A percentile compares a stretch with the other conserved stretches of the same genome.
Conservation (phyloP, 2,329 filamentous ascomycete species). For the Rhinocladiella similis region DNA sequence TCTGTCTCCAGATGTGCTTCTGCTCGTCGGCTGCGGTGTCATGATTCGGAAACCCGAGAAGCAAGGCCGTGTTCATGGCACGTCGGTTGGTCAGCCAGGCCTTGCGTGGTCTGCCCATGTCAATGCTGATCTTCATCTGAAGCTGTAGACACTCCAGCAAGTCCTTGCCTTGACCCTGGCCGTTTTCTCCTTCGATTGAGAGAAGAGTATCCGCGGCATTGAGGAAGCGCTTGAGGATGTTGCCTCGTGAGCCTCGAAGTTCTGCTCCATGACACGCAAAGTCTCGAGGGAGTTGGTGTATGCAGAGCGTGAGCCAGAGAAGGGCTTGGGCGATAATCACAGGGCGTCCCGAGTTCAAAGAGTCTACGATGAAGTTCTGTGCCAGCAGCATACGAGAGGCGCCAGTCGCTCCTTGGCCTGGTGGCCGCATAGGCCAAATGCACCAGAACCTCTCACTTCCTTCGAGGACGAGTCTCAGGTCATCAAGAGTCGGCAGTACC, state of each 20-base stretch:
- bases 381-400: background rate
- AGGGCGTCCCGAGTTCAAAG: background rate
- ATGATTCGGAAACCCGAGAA: background rate
- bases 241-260: background rate
- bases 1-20: background rate
- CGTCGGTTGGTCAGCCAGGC: background rate
- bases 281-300: background rate
- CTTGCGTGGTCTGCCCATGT: conserved; percentile 1
- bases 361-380: background rate
- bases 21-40: background rate
- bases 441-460: background rate
- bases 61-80: background rate
- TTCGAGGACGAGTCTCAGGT: background rate
- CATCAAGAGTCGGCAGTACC: background rate
- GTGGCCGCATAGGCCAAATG: background rate
- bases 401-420: background rate
- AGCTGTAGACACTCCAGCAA: background rate
- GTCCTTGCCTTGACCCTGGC: background rate
- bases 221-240: background rate
- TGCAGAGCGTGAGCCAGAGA: background rate
- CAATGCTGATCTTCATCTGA: background rate
- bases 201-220: background rate
- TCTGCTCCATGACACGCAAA: background rate
- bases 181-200: background rate
- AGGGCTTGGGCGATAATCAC: background rate